These are phyloP conservation scores for Fusarium kyushuense DNA, from an alignment of 2,329 filamentous ascomycete genomes.

Conservation along the genomic window DNA sequence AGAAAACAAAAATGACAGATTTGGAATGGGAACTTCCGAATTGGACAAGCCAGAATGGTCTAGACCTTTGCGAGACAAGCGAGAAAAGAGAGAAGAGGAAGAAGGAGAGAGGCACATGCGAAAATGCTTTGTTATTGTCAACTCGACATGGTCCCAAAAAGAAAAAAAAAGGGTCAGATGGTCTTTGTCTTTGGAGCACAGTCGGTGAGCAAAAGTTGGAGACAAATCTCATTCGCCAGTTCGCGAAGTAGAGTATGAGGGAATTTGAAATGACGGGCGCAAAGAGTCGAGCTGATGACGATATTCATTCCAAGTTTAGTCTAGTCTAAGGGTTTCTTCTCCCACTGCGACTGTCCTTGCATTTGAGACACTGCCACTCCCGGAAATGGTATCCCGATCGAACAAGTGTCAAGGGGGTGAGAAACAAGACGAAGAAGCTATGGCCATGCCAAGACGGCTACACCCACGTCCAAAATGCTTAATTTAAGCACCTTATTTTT, in stretches of 20 bases:
- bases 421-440: not conserved
- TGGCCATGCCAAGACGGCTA: conserved; percentile 41
- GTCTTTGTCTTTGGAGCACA: not conserved
- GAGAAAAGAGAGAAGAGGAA: not conserved
- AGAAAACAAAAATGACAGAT: conserved; percentile 1
- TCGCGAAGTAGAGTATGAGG: conserved; percentile 9
- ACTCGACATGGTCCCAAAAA: not conserved
- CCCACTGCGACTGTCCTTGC: not conserved
- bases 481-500: conserved; percentile 32
- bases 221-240: not conserved
- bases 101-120: not conserved
- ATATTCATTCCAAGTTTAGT: conserved; percentile 1
- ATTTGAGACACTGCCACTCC: conserved; percentile 27
- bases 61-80: not conserved
- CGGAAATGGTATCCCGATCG: conserved; percentile 29
- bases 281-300: not conserved
- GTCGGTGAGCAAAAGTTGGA: conserved; percentile 17
- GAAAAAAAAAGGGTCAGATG: not conserved
- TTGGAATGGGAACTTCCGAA: conserved; percentile 1
- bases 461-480: conserved; percentile 37
- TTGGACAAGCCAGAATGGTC: not conserved
- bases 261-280: conserved; percentile 13
- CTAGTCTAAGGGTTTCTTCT: not conserved
- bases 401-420: not conserved
- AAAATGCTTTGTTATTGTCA: conserved; percentile 1